Evolutionary conservation across 768 basidiomycete genomes (phyloP).

Genomic region (Daedaleopsis sinensis): DNA sequence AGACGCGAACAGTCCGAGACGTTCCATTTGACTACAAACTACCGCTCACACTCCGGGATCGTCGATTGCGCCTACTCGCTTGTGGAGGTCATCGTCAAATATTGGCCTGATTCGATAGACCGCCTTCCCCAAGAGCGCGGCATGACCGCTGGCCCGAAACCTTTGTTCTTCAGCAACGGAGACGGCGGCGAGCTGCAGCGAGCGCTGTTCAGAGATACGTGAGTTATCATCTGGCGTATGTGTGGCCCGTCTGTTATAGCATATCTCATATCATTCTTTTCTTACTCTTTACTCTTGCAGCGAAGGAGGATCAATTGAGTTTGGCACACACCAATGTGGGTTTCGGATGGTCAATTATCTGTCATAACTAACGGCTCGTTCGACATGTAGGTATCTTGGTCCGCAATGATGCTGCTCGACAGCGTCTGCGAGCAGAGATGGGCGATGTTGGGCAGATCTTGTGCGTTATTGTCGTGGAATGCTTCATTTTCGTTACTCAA

Average conservation of each 20-base stretch:
- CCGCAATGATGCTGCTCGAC: slow-evolving; percentile 55
- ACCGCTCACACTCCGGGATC: slow-evolving; percentile 74
- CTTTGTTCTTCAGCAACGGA: slow-evolving; percentile 60
- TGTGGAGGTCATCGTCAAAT: slow-evolving; percentile 59
- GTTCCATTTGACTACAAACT: slow-evolving; percentile 67
- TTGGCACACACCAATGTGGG: slow-evolving; percentile 69
- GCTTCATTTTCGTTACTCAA: neutral
- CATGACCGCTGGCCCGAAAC: slow-evolving; percentile 53
- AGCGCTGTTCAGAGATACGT: slow-evolving; percentile 57
- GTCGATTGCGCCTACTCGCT: slow-evolving; percentile 71
- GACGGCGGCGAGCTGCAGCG: slow-evolving; percentile 42
- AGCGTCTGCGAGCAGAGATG: slow-evolving; percentile 50
- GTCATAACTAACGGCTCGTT: neutral
- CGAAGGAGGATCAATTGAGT: slow-evolving; percentile 48
- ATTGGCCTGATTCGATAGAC: slow-evolving; percentile 72
- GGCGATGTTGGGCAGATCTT: slow-evolving; percentile 60
- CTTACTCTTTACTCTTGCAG: neutral
- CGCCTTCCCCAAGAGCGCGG: slow-evolving; percentile 56
- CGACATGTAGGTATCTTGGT: slow-evolving; percentile 62
- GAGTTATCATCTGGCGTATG: slow-evolving; percentile 15
- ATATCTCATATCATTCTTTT: neutral
- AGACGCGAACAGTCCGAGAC: slow-evolving; percentile 29
- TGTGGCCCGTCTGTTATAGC: neutral
- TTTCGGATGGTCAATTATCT: neutral
- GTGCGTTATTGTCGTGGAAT: slow-evolving; percentile 40